Percentiles rank a stretch among this genome's conserved stretches.
These are phyloP conservation scores for Rosa persica DNA, from an alignment of 306 rosid genomes.

Conservation along the genomic window DNA sequence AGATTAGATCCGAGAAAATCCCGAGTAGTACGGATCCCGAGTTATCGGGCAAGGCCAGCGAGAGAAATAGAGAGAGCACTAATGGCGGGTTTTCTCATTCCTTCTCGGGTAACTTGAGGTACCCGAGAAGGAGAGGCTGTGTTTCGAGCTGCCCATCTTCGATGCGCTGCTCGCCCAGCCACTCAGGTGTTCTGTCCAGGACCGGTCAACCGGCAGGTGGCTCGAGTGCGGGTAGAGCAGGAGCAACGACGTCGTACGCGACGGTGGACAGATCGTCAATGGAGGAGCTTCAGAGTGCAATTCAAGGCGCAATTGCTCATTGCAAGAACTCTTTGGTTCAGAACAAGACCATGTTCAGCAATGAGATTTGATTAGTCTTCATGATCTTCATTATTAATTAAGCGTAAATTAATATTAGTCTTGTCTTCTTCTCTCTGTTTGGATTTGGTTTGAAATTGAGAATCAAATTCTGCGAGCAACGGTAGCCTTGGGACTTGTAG, in stretches of 20 bases:
- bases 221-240: constrained; percentile 7
- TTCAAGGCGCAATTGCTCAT: constrained; percentile 96
- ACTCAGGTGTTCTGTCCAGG: constrained; percentile 68
- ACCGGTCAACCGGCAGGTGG: neutral
- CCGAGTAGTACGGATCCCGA: neutral
- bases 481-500: constrained; percentile 30
- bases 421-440: constrained; percentile 20
- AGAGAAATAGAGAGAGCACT: neutral
- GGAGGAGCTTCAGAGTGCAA: constrained; percentile 96
- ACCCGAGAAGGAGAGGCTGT: constrained; percentile 60
- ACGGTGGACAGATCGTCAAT: constrained; percentile 50
- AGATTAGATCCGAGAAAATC: neutral
- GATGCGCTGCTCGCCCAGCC: constrained; percentile 79
- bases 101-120: constrained; percentile 78
- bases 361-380: constrained; percentile 31
- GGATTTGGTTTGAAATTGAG: constrained; percentile 29
- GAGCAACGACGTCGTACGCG: constrained; percentile 6
- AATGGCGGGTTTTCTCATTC: constrained; percentile 57
- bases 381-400: neutral
- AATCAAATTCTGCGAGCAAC: constrained; percentile 33
- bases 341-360: constrained; percentile 46
- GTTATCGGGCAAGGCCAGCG: neutral
- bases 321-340: constrained; percentile 80
- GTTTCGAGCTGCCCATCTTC: constrained; percentile 91
- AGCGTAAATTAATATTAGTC: neutral